Percentiles rank a stretch among this genome's conserved stretches.
phyloP scores from a whole-genome alignment of 495 filamentous ascomycete species.

The Neurospora tetrasperma region DNA sequence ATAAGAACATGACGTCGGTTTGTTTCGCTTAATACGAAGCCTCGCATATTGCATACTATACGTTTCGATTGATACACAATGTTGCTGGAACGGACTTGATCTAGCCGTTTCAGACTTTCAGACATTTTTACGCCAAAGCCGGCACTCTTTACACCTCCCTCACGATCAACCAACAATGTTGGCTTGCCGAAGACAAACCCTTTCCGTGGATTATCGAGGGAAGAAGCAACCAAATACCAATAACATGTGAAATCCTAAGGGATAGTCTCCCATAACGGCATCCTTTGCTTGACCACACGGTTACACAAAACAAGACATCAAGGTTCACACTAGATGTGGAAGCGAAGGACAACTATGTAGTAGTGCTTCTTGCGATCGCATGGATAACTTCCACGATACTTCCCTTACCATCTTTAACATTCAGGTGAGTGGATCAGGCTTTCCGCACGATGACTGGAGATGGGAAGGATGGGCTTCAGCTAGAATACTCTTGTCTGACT shows the following conservation, averaged over 20 bases:
- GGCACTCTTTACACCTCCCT: background rate
- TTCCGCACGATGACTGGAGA: background rate
- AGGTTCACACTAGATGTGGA: background rate
- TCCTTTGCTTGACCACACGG: background rate
- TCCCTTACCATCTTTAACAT: too few relatives aligned
- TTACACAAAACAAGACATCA: background rate
- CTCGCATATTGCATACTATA: constrained; percentile 7
- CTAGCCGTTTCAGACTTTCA: background rate
- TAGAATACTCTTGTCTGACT: too few relatives aligned
- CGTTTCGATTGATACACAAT: background rate
- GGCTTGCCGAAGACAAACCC: background rate
- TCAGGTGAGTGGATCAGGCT: background rate
- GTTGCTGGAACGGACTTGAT: background rate
- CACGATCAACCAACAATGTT: background rate
- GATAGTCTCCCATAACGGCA: background rate
- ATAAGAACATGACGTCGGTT: constrained; percentile 18
- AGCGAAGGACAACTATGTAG: background rate
- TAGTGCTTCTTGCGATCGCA: background rate
- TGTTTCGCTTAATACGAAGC: background rate
- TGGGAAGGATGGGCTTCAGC: background rate
- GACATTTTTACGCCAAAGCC: background rate
- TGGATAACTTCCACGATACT: background rate
- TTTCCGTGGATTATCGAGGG: background rate
- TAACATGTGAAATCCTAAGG: background rate
- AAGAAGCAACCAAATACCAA: background rate